These are phyloP conservation scores for Mycena pura DNA, from an alignment of 768 basidiomycete genomes.

Conservation along the genomic window DNA sequence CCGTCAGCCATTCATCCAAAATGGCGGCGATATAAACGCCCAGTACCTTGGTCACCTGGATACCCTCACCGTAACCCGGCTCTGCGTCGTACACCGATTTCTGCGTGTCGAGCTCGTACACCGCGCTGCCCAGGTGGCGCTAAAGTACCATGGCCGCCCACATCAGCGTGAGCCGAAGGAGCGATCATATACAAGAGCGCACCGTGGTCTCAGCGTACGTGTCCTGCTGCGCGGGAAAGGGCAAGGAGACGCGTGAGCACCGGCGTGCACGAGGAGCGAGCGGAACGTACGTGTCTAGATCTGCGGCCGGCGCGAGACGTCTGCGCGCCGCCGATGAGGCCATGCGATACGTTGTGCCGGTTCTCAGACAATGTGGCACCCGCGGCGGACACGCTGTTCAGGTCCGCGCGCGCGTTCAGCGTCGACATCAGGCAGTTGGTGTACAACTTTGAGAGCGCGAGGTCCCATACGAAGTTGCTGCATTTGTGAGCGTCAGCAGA, in stretches of 20 bases:
- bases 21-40: neutral
- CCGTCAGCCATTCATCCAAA: neutral
- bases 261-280: neutral
- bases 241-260: neutral
- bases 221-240: slow-evolving; percentile 14
- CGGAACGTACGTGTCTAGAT: slow-evolving; percentile 20
- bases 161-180: neutral
- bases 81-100: slow-evolving; percentile 29
- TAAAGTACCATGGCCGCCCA: neutral
- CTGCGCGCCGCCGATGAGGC: neutral
- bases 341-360: slow-evolving; percentile 31
- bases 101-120: slow-evolving; percentile 42
- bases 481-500: neutral
- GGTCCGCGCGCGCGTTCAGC: slow-evolving; percentile 49
- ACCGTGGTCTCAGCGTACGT: slow-evolving; percentile 14
- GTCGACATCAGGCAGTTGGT: slow-evolving; percentile 56
- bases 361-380: slow-evolving; percentile 32
- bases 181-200: neutral
- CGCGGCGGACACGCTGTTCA: slow-evolving; percentile 35
- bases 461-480: slow-evolving; percentile 59
- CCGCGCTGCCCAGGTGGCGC: slow-evolving; percentile 18
- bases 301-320: neutral
- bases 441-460: slow-evolving; percentile 56
- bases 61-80: slow-evolving; percentile 31
- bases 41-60: slow-evolving; percentile 47